These are phyloP conservation scores for Pyronema domesticum DNA, from an alignment of 495 filamentous ascomycete species.

Conservation along the genomic window DNA sequence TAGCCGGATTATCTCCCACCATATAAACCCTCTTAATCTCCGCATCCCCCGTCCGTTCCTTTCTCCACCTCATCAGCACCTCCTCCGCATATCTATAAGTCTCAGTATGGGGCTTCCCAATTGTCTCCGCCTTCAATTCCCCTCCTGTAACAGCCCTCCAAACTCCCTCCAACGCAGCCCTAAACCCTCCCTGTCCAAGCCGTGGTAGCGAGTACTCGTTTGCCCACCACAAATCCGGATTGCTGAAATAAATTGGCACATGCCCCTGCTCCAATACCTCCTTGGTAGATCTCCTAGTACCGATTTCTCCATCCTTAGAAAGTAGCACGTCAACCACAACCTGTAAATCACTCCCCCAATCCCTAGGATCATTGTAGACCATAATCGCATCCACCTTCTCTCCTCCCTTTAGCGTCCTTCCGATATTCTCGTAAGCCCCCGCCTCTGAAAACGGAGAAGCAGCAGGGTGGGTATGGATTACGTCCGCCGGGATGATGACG, in stretches of 20 bases:
- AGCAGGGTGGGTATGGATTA: constrained; percentile 52
- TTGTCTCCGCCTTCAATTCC: constrained; percentile 44
- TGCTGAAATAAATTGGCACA: constrained; percentile 67
- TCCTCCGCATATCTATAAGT: constrained; percentile 78
- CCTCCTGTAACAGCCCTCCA: constrained; percentile 59
- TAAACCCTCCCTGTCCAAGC: constrained; percentile 85
- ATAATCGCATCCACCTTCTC: constrained; percentile 71
- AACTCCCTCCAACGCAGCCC: constrained; percentile 56
- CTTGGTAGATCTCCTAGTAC: constrained; percentile 45
- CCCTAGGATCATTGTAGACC: constrained; percentile 78
- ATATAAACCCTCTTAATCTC: constrained; percentile 63
- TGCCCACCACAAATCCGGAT: constrained; percentile 81
- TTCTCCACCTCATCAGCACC: constrained; percentile 32
- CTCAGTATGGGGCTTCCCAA: constrained; percentile 61
- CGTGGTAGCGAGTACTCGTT: constrained; percentile 67
- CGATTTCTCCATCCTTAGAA: constrained; percentile 52
- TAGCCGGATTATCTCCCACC: constrained; percentile 94
- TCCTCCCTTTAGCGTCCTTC: constrained; percentile 32
- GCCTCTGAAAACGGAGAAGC: constrained; percentile 29
- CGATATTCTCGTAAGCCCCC: constrained; percentile 25
- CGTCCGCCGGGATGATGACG: constrained; percentile 72
- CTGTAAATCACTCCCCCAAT: constrained; percentile 67
- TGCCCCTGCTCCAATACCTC: constrained; percentile 66
- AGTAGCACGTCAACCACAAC: constrained; percentile 65
- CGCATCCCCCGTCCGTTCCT: constrained; percentile 10